phyloP scores from a whole-genome alignment of 257 asterid genomes.

The Fraxinus excelsior region DNA sequence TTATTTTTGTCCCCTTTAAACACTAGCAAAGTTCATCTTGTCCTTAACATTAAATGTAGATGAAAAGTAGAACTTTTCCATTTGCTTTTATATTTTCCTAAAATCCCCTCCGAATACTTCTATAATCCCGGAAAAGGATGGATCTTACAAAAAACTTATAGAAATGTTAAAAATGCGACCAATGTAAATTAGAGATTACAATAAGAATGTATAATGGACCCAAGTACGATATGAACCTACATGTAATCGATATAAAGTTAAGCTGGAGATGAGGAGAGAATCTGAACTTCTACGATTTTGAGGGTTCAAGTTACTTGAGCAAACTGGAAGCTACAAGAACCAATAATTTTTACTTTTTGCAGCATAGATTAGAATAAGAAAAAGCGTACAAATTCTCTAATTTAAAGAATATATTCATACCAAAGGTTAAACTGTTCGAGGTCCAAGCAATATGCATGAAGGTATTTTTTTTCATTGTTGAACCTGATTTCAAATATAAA shows the following conservation, averaged over 20 bases:
- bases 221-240: not conserved
- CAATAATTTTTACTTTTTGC: conserved; percentile 1
- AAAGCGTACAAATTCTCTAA: conserved; percentile 26
- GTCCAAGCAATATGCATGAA: conserved; percentile 11
- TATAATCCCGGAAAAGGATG: too few relatives aligned
- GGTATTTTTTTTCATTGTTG: conserved; percentile 1
- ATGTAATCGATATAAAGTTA: not conserved
- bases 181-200: too few relatives aligned
- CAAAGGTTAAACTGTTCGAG: conserved; percentile 11
- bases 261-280: not conserved
- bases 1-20: too few relatives aligned
- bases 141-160: too few relatives aligned
- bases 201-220: not conserved
- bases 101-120: too few relatives aligned
- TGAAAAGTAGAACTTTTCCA: too few relatives aligned
- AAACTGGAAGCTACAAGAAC: not conserved
- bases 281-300: not conserved
- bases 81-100: too few relatives aligned
- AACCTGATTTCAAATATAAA: conserved; percentile 15
- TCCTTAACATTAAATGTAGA: too few relatives aligned
- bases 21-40: too few relatives aligned
- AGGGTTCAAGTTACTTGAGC: conserved; percentile 12
- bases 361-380: conserved; percentile 18
- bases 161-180: too few relatives aligned
- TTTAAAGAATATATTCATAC: conserved; percentile 47